These are phyloP conservation scores for Pseudotsuga menziesii DNA, from an alignment of 75 land plant species.

Conservation along the genomic window DNA sequence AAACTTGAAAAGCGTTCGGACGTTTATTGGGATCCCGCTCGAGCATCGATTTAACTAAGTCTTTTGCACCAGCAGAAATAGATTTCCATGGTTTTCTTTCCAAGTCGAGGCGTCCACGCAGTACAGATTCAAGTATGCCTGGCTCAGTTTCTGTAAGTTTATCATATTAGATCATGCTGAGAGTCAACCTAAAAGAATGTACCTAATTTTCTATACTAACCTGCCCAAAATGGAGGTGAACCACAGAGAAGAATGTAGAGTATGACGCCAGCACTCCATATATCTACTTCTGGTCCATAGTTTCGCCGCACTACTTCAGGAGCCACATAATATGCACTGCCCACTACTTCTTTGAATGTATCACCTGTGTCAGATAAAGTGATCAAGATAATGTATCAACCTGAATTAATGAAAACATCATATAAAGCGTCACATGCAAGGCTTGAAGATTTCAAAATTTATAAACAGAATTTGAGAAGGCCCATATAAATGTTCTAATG, in stretches of 20 bases:
- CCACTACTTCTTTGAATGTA: constrained; percentile 58
- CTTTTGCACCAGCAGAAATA: constrained; percentile 75
- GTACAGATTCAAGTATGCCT: constrained; percentile 67
- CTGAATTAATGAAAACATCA: too few species aligned
- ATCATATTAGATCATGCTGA: too few species aligned
- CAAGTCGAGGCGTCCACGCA: constrained; percentile 70
- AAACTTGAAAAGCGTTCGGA: constrained; percentile 58
- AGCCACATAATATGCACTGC: constrained; percentile 78
- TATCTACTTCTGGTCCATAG: constrained; percentile 71
- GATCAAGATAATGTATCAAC: neutral
- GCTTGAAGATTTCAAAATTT: too few species aligned
- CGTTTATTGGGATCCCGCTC: constrained; percentile 58
- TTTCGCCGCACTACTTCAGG: constrained; percentile 56
- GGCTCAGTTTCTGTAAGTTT: constrained; percentile 55
- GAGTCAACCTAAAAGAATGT: neutral
- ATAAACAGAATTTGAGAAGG: too few species aligned
- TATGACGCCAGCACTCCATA: constrained; percentile 87
- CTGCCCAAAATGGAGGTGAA: constrained; percentile 85
- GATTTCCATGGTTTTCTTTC: constrained; percentile 83
- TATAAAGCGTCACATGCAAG: too few species aligned
- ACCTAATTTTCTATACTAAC: too few species aligned
- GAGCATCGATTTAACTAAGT: constrained; percentile 85
- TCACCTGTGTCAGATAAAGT: constrained; percentile 35
- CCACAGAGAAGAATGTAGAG: constrained; percentile 57
- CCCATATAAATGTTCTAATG: too few species aligned